Percentiles rank a stretch among this genome's conserved stretches.
Evolutionary conservation across 352 stramenopile genomes (phyloP).

Genomic region (Globisporangium sylvaticum): DNA sequence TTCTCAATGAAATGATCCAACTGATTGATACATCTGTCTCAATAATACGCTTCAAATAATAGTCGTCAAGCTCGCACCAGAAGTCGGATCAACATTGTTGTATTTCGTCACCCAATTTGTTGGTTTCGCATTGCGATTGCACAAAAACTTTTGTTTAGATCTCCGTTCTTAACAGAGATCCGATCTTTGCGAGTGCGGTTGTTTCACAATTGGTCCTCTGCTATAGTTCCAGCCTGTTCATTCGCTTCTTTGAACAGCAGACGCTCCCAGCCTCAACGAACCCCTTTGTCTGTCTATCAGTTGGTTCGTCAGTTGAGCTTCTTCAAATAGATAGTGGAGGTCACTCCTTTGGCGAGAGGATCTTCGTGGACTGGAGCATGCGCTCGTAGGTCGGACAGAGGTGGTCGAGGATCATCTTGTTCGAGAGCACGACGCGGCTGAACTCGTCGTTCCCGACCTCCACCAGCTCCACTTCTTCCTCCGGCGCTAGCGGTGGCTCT

Average conservation of each 20-base stretch:
- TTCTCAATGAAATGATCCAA: not conserved
- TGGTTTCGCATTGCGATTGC: not conserved
- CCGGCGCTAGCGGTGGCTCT: not conserved
- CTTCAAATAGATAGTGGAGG: not conserved
- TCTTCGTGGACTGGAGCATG: slow-evolving; percentile 29
- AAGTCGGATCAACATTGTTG: not conserved
- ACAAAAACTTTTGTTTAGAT: no score
- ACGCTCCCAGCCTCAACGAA: not conserved
- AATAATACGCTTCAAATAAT: not conserved
- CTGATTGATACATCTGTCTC: not conserved
- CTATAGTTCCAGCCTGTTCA: not conserved
- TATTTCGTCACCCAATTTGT: not conserved
- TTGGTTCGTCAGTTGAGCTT: not conserved
- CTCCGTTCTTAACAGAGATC: not conserved
- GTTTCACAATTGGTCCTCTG: not conserved
- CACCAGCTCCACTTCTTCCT: slow-evolving; percentile 47
- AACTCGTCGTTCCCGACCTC: slow-evolving; percentile 68
- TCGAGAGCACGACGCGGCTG: slow-evolving; percentile 68
- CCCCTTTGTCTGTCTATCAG: not conserved
- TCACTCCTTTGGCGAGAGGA: not conserved
- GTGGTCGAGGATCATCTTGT: slow-evolving; percentile 81
- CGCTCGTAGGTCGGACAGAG: slow-evolving; percentile 83
- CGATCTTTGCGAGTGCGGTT: not conserved
- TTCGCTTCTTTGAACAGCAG: not conserved
- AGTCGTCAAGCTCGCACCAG: not conserved